Conservation (phyloP, 345 rosid genomes). For the Punica granatum region DNA sequence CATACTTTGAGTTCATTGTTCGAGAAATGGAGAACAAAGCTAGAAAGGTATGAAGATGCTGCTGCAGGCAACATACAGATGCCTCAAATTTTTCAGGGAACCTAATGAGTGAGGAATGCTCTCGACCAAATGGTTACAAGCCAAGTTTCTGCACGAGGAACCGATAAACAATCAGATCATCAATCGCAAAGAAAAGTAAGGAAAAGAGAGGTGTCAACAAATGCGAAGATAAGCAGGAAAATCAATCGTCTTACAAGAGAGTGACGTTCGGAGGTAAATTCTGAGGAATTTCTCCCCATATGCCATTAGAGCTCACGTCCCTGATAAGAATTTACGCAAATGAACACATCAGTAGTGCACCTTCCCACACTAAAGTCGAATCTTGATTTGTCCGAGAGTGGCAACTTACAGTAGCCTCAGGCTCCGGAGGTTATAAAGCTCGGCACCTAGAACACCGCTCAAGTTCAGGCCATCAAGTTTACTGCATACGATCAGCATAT, state of each 20-base stretch:
- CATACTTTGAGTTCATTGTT: neutral
- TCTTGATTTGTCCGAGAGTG: neutral
- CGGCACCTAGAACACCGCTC: constrained; percentile 57
- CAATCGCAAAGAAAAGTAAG: neutral
- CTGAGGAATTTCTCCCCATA: constrained; percentile 67
- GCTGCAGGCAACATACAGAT: constrained; percentile 41
- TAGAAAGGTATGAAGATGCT: neutral
- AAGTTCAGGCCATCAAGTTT: constrained; percentile 52
- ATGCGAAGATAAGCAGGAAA: neutral
- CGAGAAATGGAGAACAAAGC: neutral
- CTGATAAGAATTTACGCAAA: constrained; percentile 22
- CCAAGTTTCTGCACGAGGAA: constrained; percentile 53
- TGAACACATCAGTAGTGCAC: constrained; percentile 3
- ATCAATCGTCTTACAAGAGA: constrained; percentile 47
- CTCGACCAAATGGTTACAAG: constrained; percentile 55
- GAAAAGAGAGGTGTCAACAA: neutral
- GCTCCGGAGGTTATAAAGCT: constrained; percentile 54
- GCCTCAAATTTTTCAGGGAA: constrained; percentile 45
- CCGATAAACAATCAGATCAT: neutral
- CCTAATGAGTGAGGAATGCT: constrained; percentile 62
- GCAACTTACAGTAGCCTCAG: constrained; percentile 64
- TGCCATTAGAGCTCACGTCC: constrained; percentile 67
- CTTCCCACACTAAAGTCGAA: neutral
- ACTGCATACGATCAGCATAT: constrained; percentile 21
- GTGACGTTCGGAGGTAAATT: constrained; percentile 72